Conservation (phyloP, 2,329 filamentous ascomycete species). For the Talaromyces albobiverticillius region DNA sequence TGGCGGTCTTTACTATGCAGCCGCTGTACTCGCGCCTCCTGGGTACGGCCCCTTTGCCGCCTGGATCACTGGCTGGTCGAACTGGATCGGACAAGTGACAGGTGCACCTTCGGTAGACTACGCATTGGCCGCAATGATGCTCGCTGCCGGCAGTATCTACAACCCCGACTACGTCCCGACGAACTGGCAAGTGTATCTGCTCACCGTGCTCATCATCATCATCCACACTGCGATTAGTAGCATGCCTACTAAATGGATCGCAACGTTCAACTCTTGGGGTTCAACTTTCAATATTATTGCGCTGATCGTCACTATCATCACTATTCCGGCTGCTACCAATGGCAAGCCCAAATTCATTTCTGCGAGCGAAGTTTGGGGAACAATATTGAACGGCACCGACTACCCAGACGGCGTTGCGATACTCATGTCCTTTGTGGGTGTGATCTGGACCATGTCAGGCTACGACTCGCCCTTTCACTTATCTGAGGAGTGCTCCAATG, state of each 20-base stretch:
- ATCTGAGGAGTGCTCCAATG: conserved; percentile 73
- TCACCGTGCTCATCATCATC: conserved; percentile 66
- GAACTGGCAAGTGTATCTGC: conserved; percentile 65
- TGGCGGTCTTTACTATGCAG: conserved; percentile 71
- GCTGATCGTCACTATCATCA: conserved; percentile 63
- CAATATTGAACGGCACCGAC: conserved; percentile 63
- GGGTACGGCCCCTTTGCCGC: conserved; percentile 65
- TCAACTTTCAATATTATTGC: conserved; percentile 69
- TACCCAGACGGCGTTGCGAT: conserved; percentile 66
- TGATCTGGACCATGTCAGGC: conserved; percentile 68
- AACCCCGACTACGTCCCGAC: conserved; percentile 64
- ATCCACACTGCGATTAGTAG: conserved; percentile 66
- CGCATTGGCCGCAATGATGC: conserved; percentile 65
- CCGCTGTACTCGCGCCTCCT: conserved; percentile 66
- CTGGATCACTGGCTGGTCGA: conserved; percentile 69
- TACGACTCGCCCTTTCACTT: conserved; percentile 70
- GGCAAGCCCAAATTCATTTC: conserved; percentile 58
- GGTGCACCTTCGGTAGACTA: conserved; percentile 67
- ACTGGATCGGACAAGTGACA: conserved; percentile 67
- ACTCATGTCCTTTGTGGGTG: conserved; percentile 68
- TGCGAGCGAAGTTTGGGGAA: conserved; percentile 61
- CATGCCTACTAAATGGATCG: conserved; percentile 69
- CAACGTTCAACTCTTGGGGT: conserved; percentile 66
- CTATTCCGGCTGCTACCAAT: conserved; percentile 62
- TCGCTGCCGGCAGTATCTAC: conserved; percentile 66